These are phyloP conservation scores for Simplicillium sp. DNA, from an alignment of 2,329 filamentous ascomycete species.

Conservation along the genomic window DNA sequence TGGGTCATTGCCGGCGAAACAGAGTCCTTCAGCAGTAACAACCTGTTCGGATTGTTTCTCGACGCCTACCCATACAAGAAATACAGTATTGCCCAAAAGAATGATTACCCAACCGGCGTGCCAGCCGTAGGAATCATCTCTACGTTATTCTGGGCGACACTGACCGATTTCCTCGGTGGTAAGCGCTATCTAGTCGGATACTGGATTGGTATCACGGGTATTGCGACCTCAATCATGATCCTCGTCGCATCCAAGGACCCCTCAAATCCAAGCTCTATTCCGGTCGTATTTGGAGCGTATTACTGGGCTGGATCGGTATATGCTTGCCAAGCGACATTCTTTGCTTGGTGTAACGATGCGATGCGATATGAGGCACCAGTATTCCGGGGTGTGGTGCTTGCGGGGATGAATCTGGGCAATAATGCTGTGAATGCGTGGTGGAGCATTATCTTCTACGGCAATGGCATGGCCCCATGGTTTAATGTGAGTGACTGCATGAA, in stretches of 20 bases:
- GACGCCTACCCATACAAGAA: slow-evolving; percentile 32
- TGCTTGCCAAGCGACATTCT: slow-evolving; percentile 65
- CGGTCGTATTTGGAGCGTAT: slow-evolving; percentile 53
- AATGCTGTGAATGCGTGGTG: slow-evolving; percentile 66
- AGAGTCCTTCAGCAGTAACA: slow-evolving; percentile 60
- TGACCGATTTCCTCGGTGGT: slow-evolving; percentile 56
- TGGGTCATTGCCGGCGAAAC: slow-evolving; percentile 65
- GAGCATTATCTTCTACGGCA: slow-evolving; percentile 62
- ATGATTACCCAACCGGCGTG: slow-evolving; percentile 48
- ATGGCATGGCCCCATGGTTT: slow-evolving; percentile 57
- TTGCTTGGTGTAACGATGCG: slow-evolving; percentile 67
- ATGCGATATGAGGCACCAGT: slow-evolving; percentile 54
- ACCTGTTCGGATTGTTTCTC: slow-evolving; percentile 41
- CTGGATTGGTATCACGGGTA: slow-evolving; percentile 56
- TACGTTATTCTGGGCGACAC: slow-evolving; percentile 59
- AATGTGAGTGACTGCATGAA: slow-evolving; percentile 31
- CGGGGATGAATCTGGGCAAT: slow-evolving; percentile 61
- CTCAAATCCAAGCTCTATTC: slow-evolving; percentile 28
- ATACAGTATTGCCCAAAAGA: slow-evolving; percentile 39
- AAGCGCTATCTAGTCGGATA: slow-evolving; percentile 58
- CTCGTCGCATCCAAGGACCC: slow-evolving; percentile 38
- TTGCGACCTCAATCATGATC: slow-evolving; percentile 53
- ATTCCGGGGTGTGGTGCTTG: slow-evolving; percentile 57
- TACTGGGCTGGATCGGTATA: slow-evolving; percentile 64
- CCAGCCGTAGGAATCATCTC: slow-evolving; percentile 47